Evolutionary conservation across 2,329 filamentous ascomycete genomes (phyloP).

Genomic region (Pseudocercospora eumusae): DNA sequence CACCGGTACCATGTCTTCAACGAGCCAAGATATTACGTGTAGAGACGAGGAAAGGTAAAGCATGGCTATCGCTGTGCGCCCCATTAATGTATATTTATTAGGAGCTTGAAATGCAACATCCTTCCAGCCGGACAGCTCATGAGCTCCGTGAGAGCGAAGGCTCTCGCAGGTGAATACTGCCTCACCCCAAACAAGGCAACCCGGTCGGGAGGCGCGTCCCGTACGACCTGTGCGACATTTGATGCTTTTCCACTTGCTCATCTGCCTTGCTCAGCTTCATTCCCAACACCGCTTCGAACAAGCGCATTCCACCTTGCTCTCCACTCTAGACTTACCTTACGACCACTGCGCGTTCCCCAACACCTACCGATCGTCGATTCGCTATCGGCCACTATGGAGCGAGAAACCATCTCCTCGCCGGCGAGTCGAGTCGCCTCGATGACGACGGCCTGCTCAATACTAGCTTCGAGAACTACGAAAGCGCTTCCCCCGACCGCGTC

Average conservation of each 20-base stretch:
- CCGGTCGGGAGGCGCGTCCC: neutral
- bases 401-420: too few relatives aligned
- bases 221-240: neutral
- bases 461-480: too few relatives aligned
- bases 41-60: constrained; percentile 8
- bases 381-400: too few relatives aligned
- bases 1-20: constrained; percentile 95
- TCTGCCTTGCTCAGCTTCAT: neutral
- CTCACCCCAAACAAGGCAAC: neutral
- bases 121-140: neutral
- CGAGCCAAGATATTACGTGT: constrained; percentile 70
- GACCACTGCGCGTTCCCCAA: too few relatives aligned
- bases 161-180: neutral
- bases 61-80: neutral
- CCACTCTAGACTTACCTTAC: too few relatives aligned
- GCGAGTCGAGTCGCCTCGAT: too few relatives aligned
- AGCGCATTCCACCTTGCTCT: neutral
- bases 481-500: too few relatives aligned
- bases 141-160: neutral
- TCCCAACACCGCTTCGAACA: neutral
- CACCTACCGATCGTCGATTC: too few relatives aligned
- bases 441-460: too few relatives aligned
- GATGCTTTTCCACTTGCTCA: neutral
- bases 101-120: neutral
- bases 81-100: neutral